Evolutionary conservation across 441 rosid species (phyloP).

Genomic region (Corymbia citriodora): DNA sequence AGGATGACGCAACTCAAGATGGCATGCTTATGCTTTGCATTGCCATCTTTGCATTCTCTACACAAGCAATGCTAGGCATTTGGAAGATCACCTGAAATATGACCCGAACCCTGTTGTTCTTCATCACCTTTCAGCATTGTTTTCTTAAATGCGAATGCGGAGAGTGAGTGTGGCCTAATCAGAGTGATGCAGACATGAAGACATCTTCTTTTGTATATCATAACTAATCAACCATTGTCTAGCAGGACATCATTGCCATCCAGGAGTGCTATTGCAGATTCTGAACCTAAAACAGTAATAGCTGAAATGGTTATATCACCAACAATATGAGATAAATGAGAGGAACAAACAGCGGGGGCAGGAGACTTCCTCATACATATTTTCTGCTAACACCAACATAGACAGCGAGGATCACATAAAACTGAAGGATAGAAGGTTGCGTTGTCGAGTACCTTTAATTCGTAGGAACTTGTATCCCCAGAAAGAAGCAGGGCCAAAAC

Average conservation of each 20-base stretch:
- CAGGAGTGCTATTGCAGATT: background rate
- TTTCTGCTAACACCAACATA: background rate
- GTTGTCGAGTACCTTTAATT: background rate
- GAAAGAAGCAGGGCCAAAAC: background rate
- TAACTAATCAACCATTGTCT: background rate
- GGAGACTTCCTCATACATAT: background rate
- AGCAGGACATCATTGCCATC: background rate
- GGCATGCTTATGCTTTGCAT: background rate
- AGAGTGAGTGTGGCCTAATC: background rate
- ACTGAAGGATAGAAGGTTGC: background rate
- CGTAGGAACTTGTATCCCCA: background rate
- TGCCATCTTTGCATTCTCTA: background rate
- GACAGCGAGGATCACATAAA: background rate
- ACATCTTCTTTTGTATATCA: background rate
- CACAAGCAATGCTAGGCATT: background rate
- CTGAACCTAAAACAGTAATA: background rate
- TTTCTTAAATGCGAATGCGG: background rate
- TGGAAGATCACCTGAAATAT: background rate
- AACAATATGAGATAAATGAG: background rate
- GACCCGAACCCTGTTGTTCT: background rate
- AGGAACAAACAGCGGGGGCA: background rate
- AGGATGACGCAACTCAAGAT: background rate
- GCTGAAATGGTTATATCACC: background rate
- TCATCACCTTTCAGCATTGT: background rate
- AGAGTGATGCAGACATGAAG: background rate